Base-by-base conservation (phyloP, 2,329 filamentous ascomycete species). In the Trichoderma endophyticum region DNA sequence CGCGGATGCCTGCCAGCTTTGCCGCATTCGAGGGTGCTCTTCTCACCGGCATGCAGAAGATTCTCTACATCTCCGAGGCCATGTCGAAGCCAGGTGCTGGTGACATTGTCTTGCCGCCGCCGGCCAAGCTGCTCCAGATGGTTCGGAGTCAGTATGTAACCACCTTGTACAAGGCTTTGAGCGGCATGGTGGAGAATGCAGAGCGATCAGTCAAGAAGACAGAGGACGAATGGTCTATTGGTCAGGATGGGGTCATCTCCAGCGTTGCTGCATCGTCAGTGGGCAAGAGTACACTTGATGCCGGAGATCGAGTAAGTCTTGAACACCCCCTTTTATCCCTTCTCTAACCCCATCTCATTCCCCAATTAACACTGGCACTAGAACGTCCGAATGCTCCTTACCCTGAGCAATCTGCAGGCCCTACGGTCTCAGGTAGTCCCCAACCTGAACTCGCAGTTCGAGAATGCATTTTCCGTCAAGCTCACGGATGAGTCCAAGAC, bases 131-230 rank as follows among this genome's bases (percentile, higher is more conserved):
- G 57, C 85, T 98, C 57, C 93, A 97, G 80, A 94, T 95, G 89
- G 94, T 98, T 18, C 89, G 95, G 75, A 92, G 91, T 75, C 94
- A 97, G 78, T 99, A 99, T 78, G 94, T 97, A 18, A 94, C 92
- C 7, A 97, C 95, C 72, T 84, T 99, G 57, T 98, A 98, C 82
- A 97, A 97, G 80, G 94, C 94, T 7, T 84, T 99, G 48, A 97
- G 93, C 77, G 96, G 95, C 26, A 95, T 99, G 90, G 94, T 99
- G 1, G 96, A 98, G 82, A 98, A 97, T 81, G 95, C 96, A 3
- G 94, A 98, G 82, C 90, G 90, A 71, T 88, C 91, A 3, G 81
- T 90, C 15, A 89, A 90, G 75, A 90, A 89, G 75, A 84, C 88
- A 1, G 90, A 91, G 60, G 87, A 90, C 72, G 87, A 89, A 71